Percentiles rank a stretch among this genome's conserved stretches.
phyloP scores from a whole-genome alignment of 1,284 basidiomycete genomes.

The Rhodotorula mucilaginosa region DNA sequence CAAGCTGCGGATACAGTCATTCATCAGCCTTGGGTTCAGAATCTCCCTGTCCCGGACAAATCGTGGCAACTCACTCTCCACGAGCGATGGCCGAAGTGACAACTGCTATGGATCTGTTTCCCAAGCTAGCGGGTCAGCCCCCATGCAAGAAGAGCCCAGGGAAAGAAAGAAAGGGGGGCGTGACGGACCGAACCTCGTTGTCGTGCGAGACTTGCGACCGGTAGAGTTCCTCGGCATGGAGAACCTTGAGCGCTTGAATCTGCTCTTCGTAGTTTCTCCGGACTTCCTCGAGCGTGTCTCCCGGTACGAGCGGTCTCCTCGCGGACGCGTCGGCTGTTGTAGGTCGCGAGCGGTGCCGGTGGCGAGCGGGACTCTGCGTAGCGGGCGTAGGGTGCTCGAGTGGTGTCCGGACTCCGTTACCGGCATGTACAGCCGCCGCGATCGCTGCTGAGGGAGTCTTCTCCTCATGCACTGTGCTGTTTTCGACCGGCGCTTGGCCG shows the following conservation, averaged over 20 bases:
- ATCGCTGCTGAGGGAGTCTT: background rate
- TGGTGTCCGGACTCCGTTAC: background rate
- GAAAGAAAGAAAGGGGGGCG: background rate
- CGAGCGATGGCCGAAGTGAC: conserved; percentile 40
- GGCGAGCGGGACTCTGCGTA: background rate
- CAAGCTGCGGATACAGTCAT: conserved; percentile 5
- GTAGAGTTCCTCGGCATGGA: conserved; percentile 38
- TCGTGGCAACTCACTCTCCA: conserved; percentile 30
- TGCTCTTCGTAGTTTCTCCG: conserved; percentile 30
- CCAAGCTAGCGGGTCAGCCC: background rate
- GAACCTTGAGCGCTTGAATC: conserved; percentile 38
- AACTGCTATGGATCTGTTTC: conserved; percentile 35
- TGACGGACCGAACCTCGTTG: conserved; percentile 39
- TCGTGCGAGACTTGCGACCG: conserved; percentile 37
- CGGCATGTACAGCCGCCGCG: background rate
- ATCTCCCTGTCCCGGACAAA: background rate
- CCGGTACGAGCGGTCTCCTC: conserved; percentile 16
- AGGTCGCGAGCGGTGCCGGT: background rate
- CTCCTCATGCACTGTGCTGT: background rate
- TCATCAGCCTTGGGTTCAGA: background rate
- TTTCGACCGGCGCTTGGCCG: background rate
- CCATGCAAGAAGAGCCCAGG: background rate
- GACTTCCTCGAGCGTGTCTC: conserved; percentile 34
- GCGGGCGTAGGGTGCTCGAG: background rate
- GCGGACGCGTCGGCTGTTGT: background rate